These are phyloP conservation scores for Posidonia australis DNA, from an alignment of 106 monocot genomes.

Conservation along the genomic window DNA sequence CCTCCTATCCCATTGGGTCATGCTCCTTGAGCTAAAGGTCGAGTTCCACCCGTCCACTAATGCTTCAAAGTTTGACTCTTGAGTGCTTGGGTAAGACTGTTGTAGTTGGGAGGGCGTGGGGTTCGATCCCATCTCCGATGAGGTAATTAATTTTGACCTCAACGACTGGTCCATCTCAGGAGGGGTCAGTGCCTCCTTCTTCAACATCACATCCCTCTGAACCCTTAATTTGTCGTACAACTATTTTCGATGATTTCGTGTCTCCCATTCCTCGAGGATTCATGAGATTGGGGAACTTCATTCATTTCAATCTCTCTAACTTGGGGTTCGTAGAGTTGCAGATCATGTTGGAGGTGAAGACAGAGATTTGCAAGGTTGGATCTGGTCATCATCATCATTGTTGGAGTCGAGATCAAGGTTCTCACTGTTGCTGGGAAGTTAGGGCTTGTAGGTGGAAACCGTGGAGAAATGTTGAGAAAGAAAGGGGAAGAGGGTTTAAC, in stretches of 20 bases:
- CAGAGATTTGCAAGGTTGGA: too few relatives aligned
- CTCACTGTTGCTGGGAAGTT: too few relatives aligned
- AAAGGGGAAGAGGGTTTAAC: too few relatives aligned
- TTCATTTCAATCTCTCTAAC: conserved; percentile 41
- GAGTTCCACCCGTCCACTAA: neutral
- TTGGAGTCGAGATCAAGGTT: too few relatives aligned
- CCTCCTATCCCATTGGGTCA: neutral
- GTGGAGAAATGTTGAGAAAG: too few relatives aligned
- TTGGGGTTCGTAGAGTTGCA: conserved; percentile 34
- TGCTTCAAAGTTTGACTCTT: conserved; percentile 14
- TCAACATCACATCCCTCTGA: conserved; percentile 33
- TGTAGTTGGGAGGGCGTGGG: conserved; percentile 36
- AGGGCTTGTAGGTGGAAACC: too few relatives aligned
- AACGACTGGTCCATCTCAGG: conserved; percentile 17
- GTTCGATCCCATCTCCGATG: conserved; percentile 12
- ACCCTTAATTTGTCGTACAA: conserved; percentile 32
- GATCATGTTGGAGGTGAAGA: too few relatives aligned
- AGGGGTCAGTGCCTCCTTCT: conserved; percentile 18
- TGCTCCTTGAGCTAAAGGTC: neutral
- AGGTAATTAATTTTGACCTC: conserved; percentile 44
- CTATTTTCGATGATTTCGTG: conserved; percentile 4
- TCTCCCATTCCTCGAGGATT: conserved; percentile 17
- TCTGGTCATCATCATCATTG: too few relatives aligned
- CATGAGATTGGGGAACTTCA: conserved; percentile 7
- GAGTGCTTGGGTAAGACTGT: conserved; percentile 31